Evolutionary conservation across 208 protist species (phyloP).

Genomic region (Acanthamoeba rhysodes): DNA sequence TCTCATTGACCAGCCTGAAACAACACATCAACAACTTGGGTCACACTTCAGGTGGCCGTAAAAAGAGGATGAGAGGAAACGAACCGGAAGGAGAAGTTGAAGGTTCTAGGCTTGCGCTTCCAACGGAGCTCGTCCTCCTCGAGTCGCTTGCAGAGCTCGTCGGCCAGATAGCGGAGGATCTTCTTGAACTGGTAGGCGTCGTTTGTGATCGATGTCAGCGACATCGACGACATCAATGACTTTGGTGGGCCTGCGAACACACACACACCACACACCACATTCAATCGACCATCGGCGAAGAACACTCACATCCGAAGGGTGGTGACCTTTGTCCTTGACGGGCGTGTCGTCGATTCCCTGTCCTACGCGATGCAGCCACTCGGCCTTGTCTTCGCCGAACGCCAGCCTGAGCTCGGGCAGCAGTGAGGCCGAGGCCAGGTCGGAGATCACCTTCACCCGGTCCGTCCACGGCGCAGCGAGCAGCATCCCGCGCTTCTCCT

Average conservation of each 20-base stretch:
- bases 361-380: background rate
- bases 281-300: too few species aligned
- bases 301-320: too few species aligned
- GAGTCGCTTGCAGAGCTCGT: conserved; percentile 35
- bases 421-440: background rate
- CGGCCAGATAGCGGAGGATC: conserved; percentile 41
- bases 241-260: background rate
- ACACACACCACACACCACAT: too few species aligned
- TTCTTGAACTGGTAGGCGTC: conserved; percentile 26
- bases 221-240: conserved; percentile 44
- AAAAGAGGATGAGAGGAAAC: too few species aligned
- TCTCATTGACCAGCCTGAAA: conserved; percentile 19
- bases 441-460: background rate
- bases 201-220: conserved; percentile 33
- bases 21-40: too few species aligned
- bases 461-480: background rate
- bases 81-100: background rate
- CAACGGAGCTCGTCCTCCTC: background rate
- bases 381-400: background rate
- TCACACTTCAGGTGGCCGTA: too few species aligned
- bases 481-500: background rate
- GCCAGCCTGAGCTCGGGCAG: background rate
- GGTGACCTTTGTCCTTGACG: conserved; percentile 35
- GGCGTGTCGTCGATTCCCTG: background rate
- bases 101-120: conserved; percentile 7